Evolutionary conservation across 1,284 basidiomycete genomes (phyloP), one percentile per base, ranked within the genome.

Genomic region (Pseudozyma sp.): DNA sequence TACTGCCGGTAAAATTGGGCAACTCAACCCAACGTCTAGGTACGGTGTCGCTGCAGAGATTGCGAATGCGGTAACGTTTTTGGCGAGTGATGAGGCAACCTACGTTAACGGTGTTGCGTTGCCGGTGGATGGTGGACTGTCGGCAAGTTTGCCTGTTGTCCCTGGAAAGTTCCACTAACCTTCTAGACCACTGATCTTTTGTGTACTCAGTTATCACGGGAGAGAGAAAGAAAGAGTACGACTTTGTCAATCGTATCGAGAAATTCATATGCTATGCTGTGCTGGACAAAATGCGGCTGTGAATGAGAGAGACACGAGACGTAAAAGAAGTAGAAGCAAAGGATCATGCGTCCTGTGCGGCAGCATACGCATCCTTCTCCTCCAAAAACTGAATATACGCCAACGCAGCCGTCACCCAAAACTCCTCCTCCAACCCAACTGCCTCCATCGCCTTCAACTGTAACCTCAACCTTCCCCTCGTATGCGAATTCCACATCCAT

Each of bases 51-150:
- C 63, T 4, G 58, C 61, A 1, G 68, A 73, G 87, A 91, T 97
- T 59, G 94, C 93, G 1, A 91, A 92, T 66, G 90, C 90, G 38
- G 92, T 92, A 0, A 86, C 94, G 18, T 97, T 95, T 87, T 87
- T 97, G 49, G 94, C 93, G 13, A 93, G 92, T 48, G 93, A 93
- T 92, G 82, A 85, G 79, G 93, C 93, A 1, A 94, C 93, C 81
- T 84, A 96, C 84, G 90, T 97, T 61, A 97, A 96, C 81, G 95
- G 93, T 12, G 92, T 96, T 80, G 92, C 91, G 71, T 88, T 94
- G 42, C 91, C 91, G 0, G 91, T 95, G 31, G 94, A 95, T 80
- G 95, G 94, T 10, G 94, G 93, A 0, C 85, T 95, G 61, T 90
- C 91, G 9, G 87, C 90, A 36, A 92, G 92, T 3, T 88, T 90